Conservation (phyloP, 2,329 filamentous ascomycete genomes). For the Ustilaginoidea virens region DNA sequence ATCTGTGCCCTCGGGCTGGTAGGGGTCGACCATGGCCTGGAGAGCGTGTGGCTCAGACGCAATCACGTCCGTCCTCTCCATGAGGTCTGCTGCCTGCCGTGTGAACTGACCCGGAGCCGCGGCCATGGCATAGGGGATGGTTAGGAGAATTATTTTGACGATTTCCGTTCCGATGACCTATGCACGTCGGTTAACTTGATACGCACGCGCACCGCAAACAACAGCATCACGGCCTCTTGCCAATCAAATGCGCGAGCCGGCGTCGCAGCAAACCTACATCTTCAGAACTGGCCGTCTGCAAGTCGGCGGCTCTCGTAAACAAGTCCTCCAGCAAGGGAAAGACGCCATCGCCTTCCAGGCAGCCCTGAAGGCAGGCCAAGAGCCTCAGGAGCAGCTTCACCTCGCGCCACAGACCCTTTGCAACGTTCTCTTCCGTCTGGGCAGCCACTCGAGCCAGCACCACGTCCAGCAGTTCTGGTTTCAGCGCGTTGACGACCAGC, state of each 20-base stretch:
- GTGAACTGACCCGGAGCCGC: slow-evolving; percentile 55
- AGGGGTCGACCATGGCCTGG: slow-evolving; percentile 76
- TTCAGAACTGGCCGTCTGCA: slow-evolving; percentile 85
- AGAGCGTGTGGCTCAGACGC: slow-evolving; percentile 76
- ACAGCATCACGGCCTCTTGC: neutral
- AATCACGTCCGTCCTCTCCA: slow-evolving; percentile 92
- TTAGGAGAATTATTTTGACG: slow-evolving; percentile 90
- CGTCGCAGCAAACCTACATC: slow-evolving; percentile 57
- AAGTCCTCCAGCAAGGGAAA: slow-evolving; percentile 77
- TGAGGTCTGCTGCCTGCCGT: slow-evolving; percentile 59
- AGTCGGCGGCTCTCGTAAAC: slow-evolving; percentile 79
- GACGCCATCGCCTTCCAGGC: slow-evolving; percentile 71
- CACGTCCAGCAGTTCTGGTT: slow-evolving; percentile 57
- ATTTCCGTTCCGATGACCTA: slow-evolving; percentile 66
- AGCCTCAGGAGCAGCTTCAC: slow-evolving; percentile 87
- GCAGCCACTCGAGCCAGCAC: slow-evolving; percentile 49
- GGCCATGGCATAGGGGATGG: slow-evolving; percentile 78
- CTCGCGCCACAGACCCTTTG: slow-evolving; percentile 68
- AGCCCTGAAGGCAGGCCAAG: slow-evolving; percentile 67
- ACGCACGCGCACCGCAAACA: slow-evolving; percentile 5
- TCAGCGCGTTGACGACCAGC: slow-evolving; percentile 62
- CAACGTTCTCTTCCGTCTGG: slow-evolving; percentile 50
- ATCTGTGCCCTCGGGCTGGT: slow-evolving; percentile 47
- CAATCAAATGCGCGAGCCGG: too few relatives aligned
- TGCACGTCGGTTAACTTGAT: too few relatives aligned